phyloP scores from a whole-genome alignment of 2,329 filamentous ascomycete species.

The Talaromyces atroroseus region DNA sequence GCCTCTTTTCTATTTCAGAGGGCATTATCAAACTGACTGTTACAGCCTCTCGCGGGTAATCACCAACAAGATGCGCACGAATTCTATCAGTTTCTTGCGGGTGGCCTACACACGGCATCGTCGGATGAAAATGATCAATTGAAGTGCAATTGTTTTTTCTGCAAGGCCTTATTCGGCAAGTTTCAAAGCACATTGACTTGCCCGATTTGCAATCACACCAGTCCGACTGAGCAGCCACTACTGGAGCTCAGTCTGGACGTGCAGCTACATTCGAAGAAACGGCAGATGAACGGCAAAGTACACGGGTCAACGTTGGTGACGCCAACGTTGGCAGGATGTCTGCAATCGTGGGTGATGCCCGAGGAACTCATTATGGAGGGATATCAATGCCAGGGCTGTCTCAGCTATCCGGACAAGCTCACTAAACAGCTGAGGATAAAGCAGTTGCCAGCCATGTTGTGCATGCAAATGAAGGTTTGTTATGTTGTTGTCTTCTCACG shows the following conservation, averaged over 20 bases:
- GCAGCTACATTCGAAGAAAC: constrained; percentile 61
- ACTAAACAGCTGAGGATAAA: constrained; percentile 80
- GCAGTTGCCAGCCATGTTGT: constrained; percentile 78
- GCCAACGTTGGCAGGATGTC: constrained; percentile 63
- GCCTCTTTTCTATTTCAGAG: background rate
- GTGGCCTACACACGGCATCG: constrained; percentile 67
- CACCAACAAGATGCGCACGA: constrained; percentile 96
- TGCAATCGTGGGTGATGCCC: constrained; percentile 80
- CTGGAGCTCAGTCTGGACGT: constrained; percentile 85
- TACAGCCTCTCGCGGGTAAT: constrained; percentile 71
- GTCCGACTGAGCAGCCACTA: constrained; percentile 79
- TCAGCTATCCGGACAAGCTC: constrained; percentile 65
- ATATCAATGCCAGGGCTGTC: constrained; percentile 80
- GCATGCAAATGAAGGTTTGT: constrained; percentile 80
- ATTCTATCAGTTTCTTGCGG: constrained; percentile 91
- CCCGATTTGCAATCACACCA: constrained; percentile 76
- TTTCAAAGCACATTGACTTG: constrained; percentile 87
- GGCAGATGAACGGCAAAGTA: constrained; percentile 39
- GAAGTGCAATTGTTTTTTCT: constrained; percentile 80
- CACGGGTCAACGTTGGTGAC: constrained; percentile 33
- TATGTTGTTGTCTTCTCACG: background rate
- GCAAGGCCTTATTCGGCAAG: constrained; percentile 91
- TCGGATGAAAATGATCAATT: constrained; percentile 34
- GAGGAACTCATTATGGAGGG: constrained; percentile 71
- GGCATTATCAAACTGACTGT: background rate